Evolutionary conservation across 306 rosid species (phyloP).

Genomic region (Malus sieversii): DNA sequence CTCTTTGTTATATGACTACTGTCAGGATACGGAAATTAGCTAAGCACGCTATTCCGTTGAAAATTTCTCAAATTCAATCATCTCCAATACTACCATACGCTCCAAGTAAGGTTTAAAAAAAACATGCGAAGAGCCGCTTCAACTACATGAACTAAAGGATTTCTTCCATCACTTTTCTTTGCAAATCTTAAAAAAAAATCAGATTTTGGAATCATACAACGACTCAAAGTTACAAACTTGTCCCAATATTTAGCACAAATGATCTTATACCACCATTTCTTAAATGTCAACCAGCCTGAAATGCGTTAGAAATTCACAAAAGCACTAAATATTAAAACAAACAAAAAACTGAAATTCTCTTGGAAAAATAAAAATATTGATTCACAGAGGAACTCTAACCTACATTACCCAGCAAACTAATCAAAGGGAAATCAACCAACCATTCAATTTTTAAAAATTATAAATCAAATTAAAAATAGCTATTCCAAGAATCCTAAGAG

Average conservation of each 20-base stretch:
- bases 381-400: neutral
- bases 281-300: neutral
- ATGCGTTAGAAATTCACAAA: neutral
- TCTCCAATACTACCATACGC: neutral
- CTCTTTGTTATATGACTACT: neutral
- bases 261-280: neutral
- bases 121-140: neutral
- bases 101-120: neutral
- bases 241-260: neutral
- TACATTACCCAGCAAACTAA: neutral
- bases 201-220: slow-evolving; percentile 4
- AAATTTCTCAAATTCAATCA: neutral
- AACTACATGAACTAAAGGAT: neutral
- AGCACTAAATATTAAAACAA: neutral
- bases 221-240: neutral
- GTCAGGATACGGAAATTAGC: neutral
- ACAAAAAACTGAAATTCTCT: neutral
- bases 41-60: neutral
- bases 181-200: neutral
- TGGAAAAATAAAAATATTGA: neutral
- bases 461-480: neutral
- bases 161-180: neutral
- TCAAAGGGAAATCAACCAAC: neutral
- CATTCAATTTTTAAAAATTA: neutral
- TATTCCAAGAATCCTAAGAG: neutral